Base-by-base conservation (phyloP, 805 yeast species). In the Allodekkera sacchari region DNA sequence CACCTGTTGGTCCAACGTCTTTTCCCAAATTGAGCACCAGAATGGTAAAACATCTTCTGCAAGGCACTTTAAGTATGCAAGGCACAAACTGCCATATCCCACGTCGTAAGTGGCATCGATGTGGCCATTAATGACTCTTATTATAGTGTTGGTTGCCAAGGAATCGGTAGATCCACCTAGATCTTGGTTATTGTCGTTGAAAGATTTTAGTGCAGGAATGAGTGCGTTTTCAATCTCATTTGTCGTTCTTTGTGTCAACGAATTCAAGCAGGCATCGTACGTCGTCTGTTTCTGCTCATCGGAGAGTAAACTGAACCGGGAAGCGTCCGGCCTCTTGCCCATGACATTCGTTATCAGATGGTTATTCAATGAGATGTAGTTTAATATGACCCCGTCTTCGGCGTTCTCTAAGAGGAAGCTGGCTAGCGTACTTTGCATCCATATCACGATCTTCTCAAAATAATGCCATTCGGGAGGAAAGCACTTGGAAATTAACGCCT, bases 401-500 rank as follows among this genome's bases (percentile, higher is more conserved):
- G 87, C 88, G 9, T 71, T 53, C 15, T 72, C 70, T 28, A 84
- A 70, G 27, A 85, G 54, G 28, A 87, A 63, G 7, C 61, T 55
- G 48, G 84, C 77, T 19, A 83, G 53, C 35, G 78, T 73, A 18
- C 64, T 61, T 50, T 81, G 88, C 57, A 87, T 85, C 43, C 75
- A 71, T 14, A 66, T 63, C 44, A 75, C 75, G 31, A 77, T 71
- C 33, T 69, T 68, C 16, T 68, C 61, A 46, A 77, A 74, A 21
- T 89, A 64, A 28, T 75, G 64, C 96, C 97, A 92, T 34, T 68
- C 63, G 13, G 50, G 47, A 0, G 97, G 96, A 38, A 83, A 76
- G 31, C 77, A 66, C 10, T 61, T 62, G 2, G 64, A 54, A 16
- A 84, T 58, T 19, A 75, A 75, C 15, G 69, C 68, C 35, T 73